These are phyloP conservation scores for Cryomyces antarcticus DNA, from an alignment of 495 filamentous ascomycete genomes.

Conservation along the genomic window DNA sequence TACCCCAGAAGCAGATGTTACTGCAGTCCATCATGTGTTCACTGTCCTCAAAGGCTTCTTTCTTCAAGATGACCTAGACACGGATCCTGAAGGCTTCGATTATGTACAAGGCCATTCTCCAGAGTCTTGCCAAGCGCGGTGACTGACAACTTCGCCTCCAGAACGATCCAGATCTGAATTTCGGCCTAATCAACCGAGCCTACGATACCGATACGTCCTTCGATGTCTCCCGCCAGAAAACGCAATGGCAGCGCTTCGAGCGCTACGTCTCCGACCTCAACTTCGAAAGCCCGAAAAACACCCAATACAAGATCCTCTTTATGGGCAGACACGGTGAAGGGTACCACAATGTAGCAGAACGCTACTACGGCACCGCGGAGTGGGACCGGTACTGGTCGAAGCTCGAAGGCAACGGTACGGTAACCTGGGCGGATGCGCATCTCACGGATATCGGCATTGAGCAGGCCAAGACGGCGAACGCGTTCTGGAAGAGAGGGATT, in stretches of 20 bases:
- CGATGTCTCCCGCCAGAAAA: conserved; percentile 15
- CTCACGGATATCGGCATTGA: conserved; percentile 37
- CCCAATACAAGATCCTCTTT: conserved; percentile 49
- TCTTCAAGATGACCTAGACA: conserved; percentile 43
- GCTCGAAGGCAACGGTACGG: conserved; percentile 43
- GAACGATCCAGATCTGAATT: conserved; percentile 31
- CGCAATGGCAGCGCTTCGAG: conserved; percentile 49
- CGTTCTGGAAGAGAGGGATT: conserved; percentile 41
- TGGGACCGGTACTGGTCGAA: conserved; percentile 63
- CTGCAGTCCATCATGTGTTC: neutral
- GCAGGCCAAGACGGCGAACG: conserved; percentile 41
- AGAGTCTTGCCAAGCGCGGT: neutral
- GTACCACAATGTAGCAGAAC: conserved; percentile 44
- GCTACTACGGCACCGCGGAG: conserved; percentile 41
- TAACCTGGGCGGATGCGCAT: conserved; percentile 48
- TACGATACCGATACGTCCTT: conserved; percentile 28
- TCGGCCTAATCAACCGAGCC: conserved; percentile 40
- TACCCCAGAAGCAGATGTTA: no score
- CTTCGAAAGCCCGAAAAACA: conserved; percentile 21
- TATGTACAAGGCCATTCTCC: conserved; percentile 26
- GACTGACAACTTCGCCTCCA: conserved; percentile 9
- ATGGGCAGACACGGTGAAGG: conserved; percentile 53
- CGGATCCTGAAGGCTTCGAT: conserved; percentile 42
- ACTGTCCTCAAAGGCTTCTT: conserved; percentile 20
- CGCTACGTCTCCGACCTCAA: conserved; percentile 35